Conservation (phyloP, 495 filamentous ascomycete genomes). For the Xylaria venustula region DNA sequence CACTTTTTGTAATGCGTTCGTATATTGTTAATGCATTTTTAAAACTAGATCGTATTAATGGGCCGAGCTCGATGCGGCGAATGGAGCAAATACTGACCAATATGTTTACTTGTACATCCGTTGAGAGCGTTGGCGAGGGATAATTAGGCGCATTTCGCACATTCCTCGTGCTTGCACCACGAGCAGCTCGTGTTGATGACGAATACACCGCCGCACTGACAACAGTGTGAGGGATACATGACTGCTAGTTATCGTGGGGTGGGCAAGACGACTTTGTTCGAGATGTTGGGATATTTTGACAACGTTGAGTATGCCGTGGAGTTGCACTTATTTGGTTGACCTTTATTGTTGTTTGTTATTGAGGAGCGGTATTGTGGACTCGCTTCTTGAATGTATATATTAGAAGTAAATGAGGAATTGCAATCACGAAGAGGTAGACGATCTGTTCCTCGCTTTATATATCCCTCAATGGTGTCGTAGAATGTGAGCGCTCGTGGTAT, state of each 20-base stretch:
- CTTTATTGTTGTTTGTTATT: no score
- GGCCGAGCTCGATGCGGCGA: not conserved
- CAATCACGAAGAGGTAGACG: not conserved
- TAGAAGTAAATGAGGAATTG: not conserved
- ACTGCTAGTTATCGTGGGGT: not conserved
- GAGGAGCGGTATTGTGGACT: no score
- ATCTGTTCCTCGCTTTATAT: slow-evolving; percentile 10
- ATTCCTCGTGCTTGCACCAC: slow-evolving; percentile 44
- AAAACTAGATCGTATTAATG: not conserved
- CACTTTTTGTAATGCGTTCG: no score
- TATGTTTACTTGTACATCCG: not conserved
- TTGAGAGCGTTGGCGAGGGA: not conserved
- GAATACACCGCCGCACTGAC: slow-evolving; percentile 46
- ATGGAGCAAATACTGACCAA: not conserved
- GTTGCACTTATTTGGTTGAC: not conserved
- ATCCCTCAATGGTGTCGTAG: not conserved
- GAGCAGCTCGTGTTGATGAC: slow-evolving; percentile 47
- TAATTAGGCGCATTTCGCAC: slow-evolving; percentile 40
- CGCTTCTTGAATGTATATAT: not conserved
- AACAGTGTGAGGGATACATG: slow-evolving; percentile 46
- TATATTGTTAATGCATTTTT: not conserved
- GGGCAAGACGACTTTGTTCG: not conserved
- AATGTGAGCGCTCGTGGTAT: slow-evolving; percentile 3
- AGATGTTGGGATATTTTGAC: not conserved
- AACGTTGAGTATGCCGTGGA: not conserved